Conservation (phyloP, 495 filamentous ascomycete genomes). For the Tuber indicum region DNA sequence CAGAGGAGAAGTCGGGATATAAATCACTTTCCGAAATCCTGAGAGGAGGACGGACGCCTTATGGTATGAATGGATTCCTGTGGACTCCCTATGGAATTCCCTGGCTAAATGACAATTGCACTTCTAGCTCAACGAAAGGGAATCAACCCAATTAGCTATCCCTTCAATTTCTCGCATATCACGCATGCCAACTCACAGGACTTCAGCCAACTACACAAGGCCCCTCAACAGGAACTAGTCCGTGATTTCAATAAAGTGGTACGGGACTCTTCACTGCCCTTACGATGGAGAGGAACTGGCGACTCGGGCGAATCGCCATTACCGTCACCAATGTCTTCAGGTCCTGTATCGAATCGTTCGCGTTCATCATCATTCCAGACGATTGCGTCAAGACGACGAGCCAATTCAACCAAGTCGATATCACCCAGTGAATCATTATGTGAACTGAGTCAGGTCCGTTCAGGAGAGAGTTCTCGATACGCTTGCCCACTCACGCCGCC, state of each 20-base stretch:
- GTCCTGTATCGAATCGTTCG: not conserved
- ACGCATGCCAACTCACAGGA: conserved; percentile 36
- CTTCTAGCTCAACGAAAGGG: conserved; percentile 32
- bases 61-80: conserved; percentile 18
- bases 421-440: conserved; percentile 24
- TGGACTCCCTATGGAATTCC: conserved; percentile 8
- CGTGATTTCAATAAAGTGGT: conserved; percentile 31
- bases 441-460: conserved; percentile 18
- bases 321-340: not conserved
- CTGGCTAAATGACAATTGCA: conserved; percentile 23
- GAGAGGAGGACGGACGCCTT: conserved; percentile 28
- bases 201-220: conserved; percentile 28
- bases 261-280: conserved; percentile 27
- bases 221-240: conserved; percentile 25
- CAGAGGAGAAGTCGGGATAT: conserved; percentile 31
- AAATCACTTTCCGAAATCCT: conserved; percentile 33
- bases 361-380: conserved; percentile 28
- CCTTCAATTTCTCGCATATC: conserved; percentile 41
- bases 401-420: conserved; percentile 33
- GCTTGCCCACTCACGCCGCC: conserved; percentile 29
- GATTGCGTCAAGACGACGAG: conserved; percentile 23
- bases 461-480: conserved; percentile 21
- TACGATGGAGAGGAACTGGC: conserved; percentile 11
- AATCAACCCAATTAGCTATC: conserved; percentile 33
- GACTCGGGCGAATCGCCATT: not conserved